Evolutionary conservation across 805 yeast genomes (phyloP), one percentile per base, ranked within the genome.

Genomic region (Suhomyces sp.): DNA sequence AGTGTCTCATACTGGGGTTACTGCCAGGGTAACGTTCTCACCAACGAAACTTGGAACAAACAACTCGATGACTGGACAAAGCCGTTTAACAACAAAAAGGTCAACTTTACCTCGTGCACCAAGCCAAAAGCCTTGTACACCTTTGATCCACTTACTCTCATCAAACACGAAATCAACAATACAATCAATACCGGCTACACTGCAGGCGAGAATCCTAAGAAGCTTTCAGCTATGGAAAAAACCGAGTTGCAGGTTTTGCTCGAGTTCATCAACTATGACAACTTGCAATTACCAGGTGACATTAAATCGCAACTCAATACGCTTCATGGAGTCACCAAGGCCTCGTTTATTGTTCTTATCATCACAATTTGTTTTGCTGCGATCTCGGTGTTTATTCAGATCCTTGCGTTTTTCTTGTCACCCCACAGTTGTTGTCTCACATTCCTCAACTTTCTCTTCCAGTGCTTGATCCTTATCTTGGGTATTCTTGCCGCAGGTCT

Each of bases 51-150:
- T n/a, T 49, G 46, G 38, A 35, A 47, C 36, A 23, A 22, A 12
- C 38, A 46, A n/a, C 40, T 53, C 31, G 42, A 31, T 8, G 31
- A 40, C 12, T 36, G 40, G 9, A 19, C 44, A 40, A 54, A 54
- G 35, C 57, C 59, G 15, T 65, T 74, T 51, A 60, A 62, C 35
- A 66, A 69, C 57, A 54, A 59, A 19, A 53, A 59, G 42, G 58
- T 64, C 49, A 69, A 72, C 48, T 73, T 75, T 57, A 71, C 76
- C 3, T 72, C 72, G 64, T 88, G 96, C 67, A 70, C 81, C 13
- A 61, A 73, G 8, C 82, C 92, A 19, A 67, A 73, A 53, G 73
- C 82, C 2, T 82, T 83, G 57, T 88, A 76, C 66, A 67, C 73
- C 54, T 80, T 88, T 60, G 81, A 86, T 62, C 85, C 88, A 1